A percentile compares a stretch with the other conserved stretches of the same genome.
phyloP scores from a whole-genome alignment of 2,329 filamentous ascomycete species.

The Ophiostoma perfectum region DNA sequence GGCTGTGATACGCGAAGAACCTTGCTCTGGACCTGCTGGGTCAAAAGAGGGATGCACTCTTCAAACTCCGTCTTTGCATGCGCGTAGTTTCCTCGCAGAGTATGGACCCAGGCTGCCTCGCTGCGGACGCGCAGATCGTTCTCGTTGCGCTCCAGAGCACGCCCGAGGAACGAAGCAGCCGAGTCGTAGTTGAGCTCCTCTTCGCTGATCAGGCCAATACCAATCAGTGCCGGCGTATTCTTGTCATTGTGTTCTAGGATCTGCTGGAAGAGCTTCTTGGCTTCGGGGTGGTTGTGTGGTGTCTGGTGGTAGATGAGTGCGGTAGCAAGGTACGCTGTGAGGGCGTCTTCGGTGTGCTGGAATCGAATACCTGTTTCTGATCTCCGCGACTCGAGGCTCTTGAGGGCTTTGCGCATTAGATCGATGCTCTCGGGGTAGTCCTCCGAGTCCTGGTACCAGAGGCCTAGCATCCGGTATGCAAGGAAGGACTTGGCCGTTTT shows the following conservation, averaged over 20 bases:
- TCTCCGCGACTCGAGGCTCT: slow-evolving; percentile 54
- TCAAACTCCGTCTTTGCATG: slow-evolving; percentile 65
- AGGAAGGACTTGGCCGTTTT: slow-evolving; percentile 65
- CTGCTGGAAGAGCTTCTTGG: slow-evolving; percentile 75
- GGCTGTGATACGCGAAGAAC: slow-evolving; percentile 37
- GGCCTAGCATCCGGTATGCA: slow-evolving; percentile 73
- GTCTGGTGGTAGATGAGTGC: slow-evolving; percentile 85
- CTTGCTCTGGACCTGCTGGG: slow-evolving; percentile 47
- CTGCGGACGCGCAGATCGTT: slow-evolving; percentile 72
- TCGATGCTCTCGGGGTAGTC: slow-evolving; percentile 80
- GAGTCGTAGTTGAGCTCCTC: slow-evolving; percentile 84
- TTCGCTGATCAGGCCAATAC: slow-evolving; percentile 84
- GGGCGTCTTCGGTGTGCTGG: slow-evolving; percentile 63
- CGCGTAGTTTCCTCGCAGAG: slow-evolving; percentile 70
- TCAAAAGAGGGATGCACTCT: slow-evolving; percentile 60
- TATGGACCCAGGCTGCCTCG: slow-evolving; percentile 89
- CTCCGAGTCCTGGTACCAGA: slow-evolving; percentile 78
- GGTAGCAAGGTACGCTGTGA: slow-evolving; percentile 76
- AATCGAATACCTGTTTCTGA: slow-evolving; percentile 64
- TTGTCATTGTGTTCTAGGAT: slow-evolving; percentile 70
- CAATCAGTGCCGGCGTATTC: slow-evolving; percentile 77
- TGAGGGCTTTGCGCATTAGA: slow-evolving; percentile 67
- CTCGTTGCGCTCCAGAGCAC: slow-evolving; percentile 67
- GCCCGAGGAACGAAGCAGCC: slow-evolving; percentile 72
- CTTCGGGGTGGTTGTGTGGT: slow-evolving; percentile 82